These are phyloP conservation scores for Nicotiana obtusifolia DNA, from an alignment of 257 asterid genomes.

Conservation along the genomic window DNA sequence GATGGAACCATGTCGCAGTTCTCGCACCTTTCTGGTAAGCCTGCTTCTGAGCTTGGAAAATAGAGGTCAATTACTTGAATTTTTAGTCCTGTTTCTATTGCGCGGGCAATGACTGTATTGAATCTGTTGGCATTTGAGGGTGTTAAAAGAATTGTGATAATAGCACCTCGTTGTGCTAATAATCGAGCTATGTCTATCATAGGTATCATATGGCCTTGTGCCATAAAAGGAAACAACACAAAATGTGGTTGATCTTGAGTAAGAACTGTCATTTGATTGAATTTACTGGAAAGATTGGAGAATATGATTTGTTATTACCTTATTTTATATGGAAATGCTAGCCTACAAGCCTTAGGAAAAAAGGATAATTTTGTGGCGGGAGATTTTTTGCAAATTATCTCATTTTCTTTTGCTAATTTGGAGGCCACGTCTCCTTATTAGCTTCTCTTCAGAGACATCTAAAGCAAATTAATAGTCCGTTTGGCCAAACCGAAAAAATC, in stretches of 20 bases:
- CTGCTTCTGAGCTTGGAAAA: conserved; percentile 26
- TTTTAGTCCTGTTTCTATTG: conserved; percentile 22
- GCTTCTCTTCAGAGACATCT: no score
- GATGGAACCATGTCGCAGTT: conserved; percentile 25
- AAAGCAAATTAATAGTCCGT: no score
- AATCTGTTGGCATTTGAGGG: conserved; percentile 29
- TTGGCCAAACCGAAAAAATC: no score
- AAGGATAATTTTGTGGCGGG: not conserved
- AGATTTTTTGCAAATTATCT: not conserved
- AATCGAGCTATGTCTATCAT: conserved; percentile 50
- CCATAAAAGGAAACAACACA: conserved; percentile 47
- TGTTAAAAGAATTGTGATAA: conserved; percentile 36
- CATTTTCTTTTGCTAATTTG: not conserved
- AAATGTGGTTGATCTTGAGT: conserved; percentile 32
- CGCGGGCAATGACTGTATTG: conserved; percentile 25
- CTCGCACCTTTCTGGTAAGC: conserved; percentile 41
- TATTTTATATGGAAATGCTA: no score
- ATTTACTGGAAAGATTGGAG: not conserved
- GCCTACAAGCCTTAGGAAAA: not conserved
- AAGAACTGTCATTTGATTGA: not conserved
- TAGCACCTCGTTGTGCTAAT: conserved; percentile 34
- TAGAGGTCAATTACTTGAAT: conserved; percentile 25
- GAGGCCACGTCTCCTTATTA: not conserved
- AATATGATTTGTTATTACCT: not conserved
- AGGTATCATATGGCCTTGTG: conserved; percentile 63